Base-by-base conservation (phyloP, 2,329 filamentous ascomycete genomes). In the Pyrenophora seminiperda region DNA sequence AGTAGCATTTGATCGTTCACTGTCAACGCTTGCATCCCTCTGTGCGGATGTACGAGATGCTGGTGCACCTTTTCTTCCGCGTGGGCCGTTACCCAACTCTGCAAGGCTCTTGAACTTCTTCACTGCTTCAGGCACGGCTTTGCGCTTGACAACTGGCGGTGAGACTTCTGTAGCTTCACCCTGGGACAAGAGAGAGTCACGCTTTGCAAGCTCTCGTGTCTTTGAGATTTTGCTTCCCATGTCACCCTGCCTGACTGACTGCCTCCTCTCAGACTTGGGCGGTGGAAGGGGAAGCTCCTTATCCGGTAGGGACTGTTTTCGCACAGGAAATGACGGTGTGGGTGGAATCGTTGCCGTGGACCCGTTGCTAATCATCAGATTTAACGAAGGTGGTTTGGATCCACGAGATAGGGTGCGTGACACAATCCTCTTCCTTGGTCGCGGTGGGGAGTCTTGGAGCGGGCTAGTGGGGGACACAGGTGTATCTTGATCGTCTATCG, bases 321-420 rank as follows among this genome's bases (percentile, higher is more conserved):
- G 50, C 22, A 46, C 47, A 13, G 60, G 47, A 9, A 60, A 38
- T 40, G 42, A 47, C 29, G 68, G 66, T 27, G 61, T 59, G 14
- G 63, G 55, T 27, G 67, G 69, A 9, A 72, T 48, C 9, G 53
- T 53, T 6, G 71, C 72, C 29, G 72, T 73, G n/a, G 72, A 66
- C 34, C 72, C 72, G 66, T 74, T 74, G 61, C 70, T 73, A 20
- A 58, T 53, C 20, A 51, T 55, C 9, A 74, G 57, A 20, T 59
- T 71, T 6, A 74, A 62, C 7, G 66, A 66, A n/a, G 66, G 60
- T 5, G 72, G 72, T 38, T 71, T 73, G 7, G 62, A 65, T 39
- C 59, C 64, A 19, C 72, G 70, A 17, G 67, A 69, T 15, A 73
- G 54, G 29, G 67, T 67, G 40, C 66, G 63, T 29, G 62, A 72